Evolutionary conservation across 306 rosid species (phyloP).

Genomic region (Rubus idaeus): DNA sequence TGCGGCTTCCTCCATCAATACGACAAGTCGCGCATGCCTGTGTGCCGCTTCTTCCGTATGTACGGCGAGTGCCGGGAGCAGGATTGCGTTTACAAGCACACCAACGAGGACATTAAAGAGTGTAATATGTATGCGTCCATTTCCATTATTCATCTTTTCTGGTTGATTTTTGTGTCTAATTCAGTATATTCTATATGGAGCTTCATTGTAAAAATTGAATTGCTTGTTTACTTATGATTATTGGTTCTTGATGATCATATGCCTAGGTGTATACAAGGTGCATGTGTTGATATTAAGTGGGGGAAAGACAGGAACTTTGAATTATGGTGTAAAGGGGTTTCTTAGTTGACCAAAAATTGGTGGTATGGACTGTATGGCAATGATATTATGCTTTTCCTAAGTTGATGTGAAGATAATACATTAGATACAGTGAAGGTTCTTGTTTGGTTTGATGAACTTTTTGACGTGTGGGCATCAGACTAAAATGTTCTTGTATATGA

Average conservation of each 20-base stretch:
- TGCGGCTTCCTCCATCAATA: constrained; percentile 97
- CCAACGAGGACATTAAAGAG: constrained; percentile 97
- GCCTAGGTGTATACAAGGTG: neutral
- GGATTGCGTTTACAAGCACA: constrained; percentile 96
- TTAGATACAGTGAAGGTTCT: neutral
- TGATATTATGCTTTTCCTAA: neutral
- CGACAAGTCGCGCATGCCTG: constrained; percentile 97
- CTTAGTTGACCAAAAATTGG: neutral
- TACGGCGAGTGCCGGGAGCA: constrained; percentile 98
- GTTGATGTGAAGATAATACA: neutral
- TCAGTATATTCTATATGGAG: neutral
- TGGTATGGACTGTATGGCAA: neutral
- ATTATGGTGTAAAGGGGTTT: neutral
- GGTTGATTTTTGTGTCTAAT: neutral
- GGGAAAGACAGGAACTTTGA: neutral
- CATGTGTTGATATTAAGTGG: neutral
- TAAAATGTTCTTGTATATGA: neutral
- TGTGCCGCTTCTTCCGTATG: constrained; percentile 83
- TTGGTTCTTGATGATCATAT: neutral
- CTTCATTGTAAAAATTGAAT: neutral
- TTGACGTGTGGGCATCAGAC: neutral
- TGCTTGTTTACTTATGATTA: neutral
- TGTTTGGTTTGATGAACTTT: neutral
- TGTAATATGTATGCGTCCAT: constrained; percentile 73
- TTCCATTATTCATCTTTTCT: neutral